phyloP scores from a whole-genome alignment of 2,329 filamentous ascomycete species.

The Venturia pyrina region DNA sequence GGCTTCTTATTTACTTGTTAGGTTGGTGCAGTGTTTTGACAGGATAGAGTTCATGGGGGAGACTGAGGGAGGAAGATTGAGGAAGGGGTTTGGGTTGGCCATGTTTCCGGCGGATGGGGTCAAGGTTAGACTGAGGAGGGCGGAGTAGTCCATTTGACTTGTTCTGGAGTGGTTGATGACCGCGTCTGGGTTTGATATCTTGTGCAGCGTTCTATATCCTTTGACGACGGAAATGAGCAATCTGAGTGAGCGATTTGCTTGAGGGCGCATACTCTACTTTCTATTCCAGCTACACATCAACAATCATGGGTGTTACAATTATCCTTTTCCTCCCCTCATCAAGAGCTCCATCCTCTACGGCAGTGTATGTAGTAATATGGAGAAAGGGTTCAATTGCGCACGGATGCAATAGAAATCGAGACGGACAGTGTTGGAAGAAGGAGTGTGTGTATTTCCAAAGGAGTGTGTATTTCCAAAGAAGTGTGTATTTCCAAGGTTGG shows the following conservation, averaged over 20 bases:
- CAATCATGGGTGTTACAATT: too few relatives aligned
- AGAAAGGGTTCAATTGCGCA: too few relatives aligned
- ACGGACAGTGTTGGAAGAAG: too few relatives aligned
- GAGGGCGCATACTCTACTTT: neutral
- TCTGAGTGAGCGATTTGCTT: neutral
- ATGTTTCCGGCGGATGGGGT: slow-evolving; percentile 12
- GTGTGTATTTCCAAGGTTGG: too few relatives aligned
- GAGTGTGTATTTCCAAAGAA: too few relatives aligned
- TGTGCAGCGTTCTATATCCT: neutral
- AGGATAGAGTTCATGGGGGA: slow-evolving; percentile 9
- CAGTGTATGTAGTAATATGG: too few relatives aligned
- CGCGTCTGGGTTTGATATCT: neutral
- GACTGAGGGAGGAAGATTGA: slow-evolving; percentile 2
- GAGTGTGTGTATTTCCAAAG: too few relatives aligned
- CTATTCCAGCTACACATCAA: neutral
- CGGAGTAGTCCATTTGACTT: neutral
- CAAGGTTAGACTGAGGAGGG: slow-evolving; percentile 8
- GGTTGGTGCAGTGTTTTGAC: slow-evolving; percentile 19
- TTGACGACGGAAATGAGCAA: neutral
- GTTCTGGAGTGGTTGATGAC: neutral
- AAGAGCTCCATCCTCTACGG: too few relatives aligned
- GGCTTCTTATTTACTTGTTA: slow-evolving; percentile 18
- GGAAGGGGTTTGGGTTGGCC: slow-evolving; percentile 12
- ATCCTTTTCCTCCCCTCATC: too few relatives aligned
- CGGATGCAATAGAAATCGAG: too few relatives aligned